phyloP scores from a whole-genome alignment of 176 grass and related monocot genomes.

The Metroxylon sagu region DNA sequence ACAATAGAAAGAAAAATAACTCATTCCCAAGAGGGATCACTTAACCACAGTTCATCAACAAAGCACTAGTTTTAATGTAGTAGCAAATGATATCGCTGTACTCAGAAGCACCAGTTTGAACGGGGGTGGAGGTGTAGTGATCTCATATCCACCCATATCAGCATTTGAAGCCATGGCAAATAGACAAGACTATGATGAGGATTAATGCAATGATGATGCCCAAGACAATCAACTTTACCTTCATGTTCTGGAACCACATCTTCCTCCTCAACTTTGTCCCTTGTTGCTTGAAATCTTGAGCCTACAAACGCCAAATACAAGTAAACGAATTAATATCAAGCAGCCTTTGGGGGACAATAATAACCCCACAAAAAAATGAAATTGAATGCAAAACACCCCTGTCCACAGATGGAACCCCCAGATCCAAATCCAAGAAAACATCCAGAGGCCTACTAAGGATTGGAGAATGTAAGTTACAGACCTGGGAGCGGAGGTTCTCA shows the following conservation, averaged over 20 bases:
- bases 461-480: not conserved
- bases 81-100: too few species aligned
- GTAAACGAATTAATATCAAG: not conserved
- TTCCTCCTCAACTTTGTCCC: slow-evolving; percentile 72
- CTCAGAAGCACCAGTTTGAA: not conserved
- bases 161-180: slow-evolving; percentile 93
- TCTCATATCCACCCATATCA: slow-evolving; percentile 23
- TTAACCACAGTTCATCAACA: slow-evolving; percentile 28
- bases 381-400: too few species aligned
- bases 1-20: not conserved
- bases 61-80: too few species aligned
- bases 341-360: too few species aligned
- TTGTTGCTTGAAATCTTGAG: slow-evolving; percentile 74
- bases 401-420: too few species aligned
- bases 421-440: too few species aligned
- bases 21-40: slow-evolving; percentile 18
- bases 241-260: slow-evolving; percentile 98
- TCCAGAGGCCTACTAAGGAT: too few species aligned
- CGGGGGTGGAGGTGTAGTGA: not conserved
- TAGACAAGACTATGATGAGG: slow-evolving; percentile 82
- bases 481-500: slow-evolving; percentile 84
- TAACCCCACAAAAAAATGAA: too few species aligned
- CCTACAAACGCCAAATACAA: slow-evolving; percentile 24
- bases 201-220: slow-evolving; percentile 80
- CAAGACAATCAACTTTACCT: slow-evolving; percentile 88